phyloP scores from a whole-genome alignment of 352 stramenopile species.

The Elongisporangium senticosum region DNA sequence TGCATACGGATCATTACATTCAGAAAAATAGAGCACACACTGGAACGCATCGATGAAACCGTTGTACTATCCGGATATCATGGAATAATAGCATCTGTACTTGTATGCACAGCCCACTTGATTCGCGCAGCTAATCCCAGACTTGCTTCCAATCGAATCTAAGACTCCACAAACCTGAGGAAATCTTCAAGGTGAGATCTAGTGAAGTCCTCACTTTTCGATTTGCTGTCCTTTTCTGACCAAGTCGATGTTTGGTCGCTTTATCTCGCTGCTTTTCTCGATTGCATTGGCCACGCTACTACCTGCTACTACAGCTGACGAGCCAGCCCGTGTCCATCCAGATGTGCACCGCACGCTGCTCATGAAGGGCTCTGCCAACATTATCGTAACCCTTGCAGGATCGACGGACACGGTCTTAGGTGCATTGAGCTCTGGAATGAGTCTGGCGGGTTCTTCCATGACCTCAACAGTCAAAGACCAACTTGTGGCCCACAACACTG shows the following conservation, averaged over 20 bases:
- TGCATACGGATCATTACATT: too few species aligned
- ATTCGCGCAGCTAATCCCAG: too few species aligned
- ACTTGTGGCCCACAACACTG: neutral
- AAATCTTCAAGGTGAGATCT: too few species aligned
- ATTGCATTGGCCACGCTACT: neutral
- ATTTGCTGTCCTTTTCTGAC: too few species aligned
- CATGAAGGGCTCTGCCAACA: constrained; percentile 15
- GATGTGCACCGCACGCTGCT: constrained; percentile 17
- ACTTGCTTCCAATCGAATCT: too few species aligned
- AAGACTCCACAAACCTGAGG: too few species aligned
- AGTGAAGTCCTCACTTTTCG: too few species aligned
- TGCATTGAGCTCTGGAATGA: neutral
- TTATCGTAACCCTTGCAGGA: constrained; percentile 14
- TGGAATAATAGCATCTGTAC: too few species aligned
- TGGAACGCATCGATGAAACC: too few species aligned
- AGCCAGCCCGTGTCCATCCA: constrained; percentile 6
- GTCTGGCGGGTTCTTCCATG: neutral
- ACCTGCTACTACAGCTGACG: neutral
- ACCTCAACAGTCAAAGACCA: neutral
- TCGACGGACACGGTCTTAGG: neutral
- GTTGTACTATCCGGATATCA: too few species aligned
- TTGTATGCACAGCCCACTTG: too few species aligned
- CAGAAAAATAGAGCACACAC: too few species aligned
- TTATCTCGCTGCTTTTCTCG: neutral
- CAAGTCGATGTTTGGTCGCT: neutral